Evolutionary conservation across 495 filamentous ascomycete genomes (phyloP), one percentile per base, ranked within the genome.

Genomic region (Lepidopterella palustris): DNA sequence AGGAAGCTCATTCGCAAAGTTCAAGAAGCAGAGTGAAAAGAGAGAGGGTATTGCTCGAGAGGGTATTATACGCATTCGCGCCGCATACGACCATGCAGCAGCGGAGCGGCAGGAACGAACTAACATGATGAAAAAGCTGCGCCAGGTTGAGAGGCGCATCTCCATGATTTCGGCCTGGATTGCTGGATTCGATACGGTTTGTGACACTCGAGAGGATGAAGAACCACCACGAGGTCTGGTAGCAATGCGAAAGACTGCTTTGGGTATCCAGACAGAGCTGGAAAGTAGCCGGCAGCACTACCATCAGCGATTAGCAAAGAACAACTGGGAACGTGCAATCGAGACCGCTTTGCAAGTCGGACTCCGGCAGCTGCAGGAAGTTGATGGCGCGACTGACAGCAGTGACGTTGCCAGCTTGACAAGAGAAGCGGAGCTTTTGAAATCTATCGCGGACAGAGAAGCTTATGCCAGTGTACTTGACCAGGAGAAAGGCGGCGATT

Each of bases 261-360:
- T 88, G 57, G 95, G 92, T 2, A 89, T 96, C 26, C 78, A 95
- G 26, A 73, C 88, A 10, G 93, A 99, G 73, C 74, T 97, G 32
- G 91, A 96, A 72, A 80, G 83, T 64, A 96, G 90, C 71, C 77
- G 92, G 67, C 88, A 95, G 57, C 89, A 96, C 68, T 87, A 90
- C 64, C 90, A 95, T 70, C 89, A 96, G 67, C 84, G 81, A 56
- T 68, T 97, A 27, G 78, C 83, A 10, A 88, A 84, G 66, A 85
- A 76, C 42, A 89, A 87, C 61, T 97, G 95, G 93, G 88, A 96
- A 63, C 82, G 88, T 50, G 80, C 82, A 45, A 77, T 97, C 60
- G 90, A 92, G 57, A 87, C 88, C 28, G 93, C 95, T 10, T 78
- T 99, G 48, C 88, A 92, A 59, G 88, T 89, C 68, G 91, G 88